Base-by-base conservation (phyloP, 2,329 filamentous ascomycete species). In the Mariannaea sp. region DNA sequence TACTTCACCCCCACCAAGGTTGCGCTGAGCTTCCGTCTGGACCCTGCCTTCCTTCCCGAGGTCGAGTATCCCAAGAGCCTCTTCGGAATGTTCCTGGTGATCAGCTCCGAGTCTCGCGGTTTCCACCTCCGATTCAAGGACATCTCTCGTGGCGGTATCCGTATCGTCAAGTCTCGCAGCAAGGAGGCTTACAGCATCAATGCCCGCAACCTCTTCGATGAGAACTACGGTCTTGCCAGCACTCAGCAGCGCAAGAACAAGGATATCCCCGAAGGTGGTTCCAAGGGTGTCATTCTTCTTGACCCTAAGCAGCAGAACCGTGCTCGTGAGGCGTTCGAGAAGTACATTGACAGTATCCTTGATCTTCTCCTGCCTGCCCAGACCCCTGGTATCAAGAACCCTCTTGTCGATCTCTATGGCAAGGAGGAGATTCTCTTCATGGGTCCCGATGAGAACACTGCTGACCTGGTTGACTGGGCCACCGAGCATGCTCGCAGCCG, bases 171-270 rank as follows among this genome's bases (percentile, higher is more conserved):
- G 80, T 97, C 93, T 53, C 86, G 94, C 65, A 97, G 92, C 75
- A 90, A 92, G 73, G 94, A 99, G 73, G 90, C 92, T 2, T 99
- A 97, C 71, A 84, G 88, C 57, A 97, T 97, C 80, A 99, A 99
- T 70, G 92, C 92, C 30, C 88, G 94, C 55, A 96, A 92, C 53
- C 82, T 99, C 59, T 99, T 99, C 67, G 94, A 99, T 65, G 94
- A 99, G 78, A 99, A 99, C 76, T 99, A 99, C 76, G 95, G 94
- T 59, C 83, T 99, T 56, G 93, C 94, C 61, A 97, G 95, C 75
- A 99, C 94, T 0, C 94, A 99, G 75, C 94, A 99, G 77, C 90
- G 94, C 70, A 99, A 99, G 84, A 99, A 99, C 82, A 99, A 99
- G 80, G 94, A 99, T 68, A 99, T 99, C 46, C 94, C 94, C 3